These are phyloP conservation scores for Nothophoma quercina DNA, from an alignment of 2,329 filamentous ascomycete species.

Conservation along the genomic window DNA sequence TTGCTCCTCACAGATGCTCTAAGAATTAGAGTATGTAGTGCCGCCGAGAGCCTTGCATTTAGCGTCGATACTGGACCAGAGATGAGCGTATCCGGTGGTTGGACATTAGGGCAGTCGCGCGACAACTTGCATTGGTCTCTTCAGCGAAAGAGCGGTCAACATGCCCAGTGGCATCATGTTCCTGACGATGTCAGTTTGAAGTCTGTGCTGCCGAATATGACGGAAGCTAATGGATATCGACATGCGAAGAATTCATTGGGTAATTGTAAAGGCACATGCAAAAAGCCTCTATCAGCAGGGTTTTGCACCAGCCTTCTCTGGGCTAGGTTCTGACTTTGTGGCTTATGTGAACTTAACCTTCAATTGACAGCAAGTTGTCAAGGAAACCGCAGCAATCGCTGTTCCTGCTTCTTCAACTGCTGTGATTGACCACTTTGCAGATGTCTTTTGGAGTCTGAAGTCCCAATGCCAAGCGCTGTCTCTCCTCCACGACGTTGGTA, in stretches of 20 bases:
- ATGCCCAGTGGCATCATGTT: constrained; percentile 3
- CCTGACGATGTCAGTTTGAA: constrained; percentile 1
- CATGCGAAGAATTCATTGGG: constrained; percentile 13
- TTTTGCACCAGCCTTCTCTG: constrained; percentile 14
- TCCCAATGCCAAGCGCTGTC: constrained; percentile 9
- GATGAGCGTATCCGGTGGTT: constrained; percentile 5
- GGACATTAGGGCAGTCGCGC: constrained; percentile 8
- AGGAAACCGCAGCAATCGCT: neutral
- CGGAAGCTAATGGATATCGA: constrained; percentile 16
- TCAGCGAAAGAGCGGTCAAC: constrained; percentile 18
- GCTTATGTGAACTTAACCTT: constrained; percentile 16
- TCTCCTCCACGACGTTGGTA: constrained; percentile 16
- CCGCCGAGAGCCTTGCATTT: constrained; percentile 5
- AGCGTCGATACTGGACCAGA: constrained; percentile 11
- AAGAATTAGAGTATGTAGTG: neutral
- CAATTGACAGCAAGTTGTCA: constrained; percentile 12
- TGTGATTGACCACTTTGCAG: too few species aligned
- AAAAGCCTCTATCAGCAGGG: constrained; percentile 5
- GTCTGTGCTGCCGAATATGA: constrained; percentile 14
- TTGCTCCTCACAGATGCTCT: constrained; percentile 14
- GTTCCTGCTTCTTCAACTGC: neutral
- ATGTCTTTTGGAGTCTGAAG: too few species aligned
- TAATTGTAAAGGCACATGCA: constrained; percentile 12
- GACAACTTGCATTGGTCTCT: constrained; percentile 1
- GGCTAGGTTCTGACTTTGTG: constrained; percentile 8